A percentile compares a stretch with the other conserved stretches of the same genome.
phyloP scores from a whole-genome alignment of 768 basidiomycete species.

The Gloeopeniophorella convolvens region DNA sequence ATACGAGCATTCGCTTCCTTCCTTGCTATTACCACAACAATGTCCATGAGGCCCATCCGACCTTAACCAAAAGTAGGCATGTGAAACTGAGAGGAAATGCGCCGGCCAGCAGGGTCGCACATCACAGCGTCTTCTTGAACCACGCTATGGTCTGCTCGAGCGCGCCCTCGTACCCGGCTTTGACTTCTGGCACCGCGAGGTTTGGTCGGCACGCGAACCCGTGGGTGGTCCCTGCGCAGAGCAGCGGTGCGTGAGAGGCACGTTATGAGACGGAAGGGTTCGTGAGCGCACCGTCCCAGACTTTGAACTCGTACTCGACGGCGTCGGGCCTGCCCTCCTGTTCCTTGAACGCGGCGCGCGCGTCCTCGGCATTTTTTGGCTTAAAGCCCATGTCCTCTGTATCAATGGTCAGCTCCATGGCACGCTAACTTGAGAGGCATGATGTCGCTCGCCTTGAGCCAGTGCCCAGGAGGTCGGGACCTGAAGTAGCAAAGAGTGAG shows the following conservation, averaged over 20 bases:
- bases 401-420: too few species aligned
- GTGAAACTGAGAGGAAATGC: too few species aligned
- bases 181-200: slow-evolving; percentile 35
- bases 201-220: slow-evolving; percentile 46
- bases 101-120: too few species aligned
- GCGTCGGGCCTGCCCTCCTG: slow-evolving; percentile 26
- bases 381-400: slow-evolving; percentile 32
- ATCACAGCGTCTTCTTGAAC: slow-evolving; percentile 35
- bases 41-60: too few species aligned
- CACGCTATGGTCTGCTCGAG: slow-evolving; percentile 37
- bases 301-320: slow-evolving; percentile 32
- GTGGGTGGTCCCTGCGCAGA: slow-evolving; percentile 37
- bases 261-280: not conserved
- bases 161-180: slow-evolving; percentile 39
- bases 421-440: not conserved
- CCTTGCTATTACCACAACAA: too few species aligned
- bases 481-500: not conserved
- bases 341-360: slow-evolving; percentile 28
- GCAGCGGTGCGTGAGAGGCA: slow-evolving; percentile 6
- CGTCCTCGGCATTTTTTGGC: slow-evolving; percentile 23
- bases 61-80: too few species aligned
- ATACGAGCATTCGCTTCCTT: too few species aligned
- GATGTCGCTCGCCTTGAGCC: slow-evolving; percentile 30
- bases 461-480: slow-evolving; percentile 29
- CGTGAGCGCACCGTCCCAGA: slow-evolving; percentile 35